Evolutionary conservation across 441 rosid species (phyloP).

Genomic region (Omphalea diandra): DNA sequence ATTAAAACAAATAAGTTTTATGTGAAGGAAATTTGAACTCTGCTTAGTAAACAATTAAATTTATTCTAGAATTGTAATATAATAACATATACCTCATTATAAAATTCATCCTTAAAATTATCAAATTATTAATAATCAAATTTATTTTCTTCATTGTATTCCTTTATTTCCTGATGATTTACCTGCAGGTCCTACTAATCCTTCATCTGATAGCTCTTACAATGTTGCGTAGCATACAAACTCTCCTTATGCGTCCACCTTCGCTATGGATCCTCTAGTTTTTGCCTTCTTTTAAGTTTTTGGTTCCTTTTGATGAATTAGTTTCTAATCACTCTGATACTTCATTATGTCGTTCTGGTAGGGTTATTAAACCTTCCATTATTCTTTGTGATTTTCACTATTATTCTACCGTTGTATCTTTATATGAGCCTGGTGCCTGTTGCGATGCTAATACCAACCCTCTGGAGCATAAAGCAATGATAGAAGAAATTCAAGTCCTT

Average conservation of each 20-base stretch:
- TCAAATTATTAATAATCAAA: no score
- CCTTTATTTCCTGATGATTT: background rate
- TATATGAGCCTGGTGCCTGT: background rate
- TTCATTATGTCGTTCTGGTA: background rate
- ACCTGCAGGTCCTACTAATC: background rate
- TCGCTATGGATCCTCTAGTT: background rate
- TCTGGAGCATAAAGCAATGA: background rate
- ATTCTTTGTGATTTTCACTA: background rate
- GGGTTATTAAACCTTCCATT: background rate
- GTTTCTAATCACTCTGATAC: background rate
- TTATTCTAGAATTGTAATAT: no score
- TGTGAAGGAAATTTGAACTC: no score
- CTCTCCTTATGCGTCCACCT: background rate
- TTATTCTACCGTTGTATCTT: background rate
- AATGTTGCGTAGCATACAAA: background rate
- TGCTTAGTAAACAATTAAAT: no score
- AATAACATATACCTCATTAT: no score
- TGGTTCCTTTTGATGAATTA: no score
- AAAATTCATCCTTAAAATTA: no score
- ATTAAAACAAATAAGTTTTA: no score
- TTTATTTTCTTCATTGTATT: no score
- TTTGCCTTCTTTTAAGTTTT: background rate
- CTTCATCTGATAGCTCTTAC: background rate
- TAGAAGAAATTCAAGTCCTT: accelerated
- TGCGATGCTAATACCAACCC: background rate